phyloP scores from a whole-genome alignment of 768 basidiomycete species.

The Podaxis pistillaris region DNA sequence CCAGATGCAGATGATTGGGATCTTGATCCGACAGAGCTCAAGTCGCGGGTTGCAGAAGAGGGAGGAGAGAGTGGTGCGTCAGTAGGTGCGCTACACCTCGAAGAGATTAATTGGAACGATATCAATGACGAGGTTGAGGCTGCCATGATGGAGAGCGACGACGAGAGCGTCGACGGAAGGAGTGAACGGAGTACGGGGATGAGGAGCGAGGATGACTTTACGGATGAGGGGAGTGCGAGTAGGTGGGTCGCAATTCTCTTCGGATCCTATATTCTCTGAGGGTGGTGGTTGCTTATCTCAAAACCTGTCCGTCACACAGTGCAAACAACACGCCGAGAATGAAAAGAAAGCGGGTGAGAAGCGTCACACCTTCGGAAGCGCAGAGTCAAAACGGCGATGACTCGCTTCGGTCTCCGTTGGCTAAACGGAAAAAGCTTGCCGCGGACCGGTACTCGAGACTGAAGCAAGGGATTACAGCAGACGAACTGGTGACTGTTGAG shows the following conservation, averaged over 20 bases:
- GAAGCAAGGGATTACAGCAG: conserved; percentile 63
- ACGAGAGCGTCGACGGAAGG: conserved; percentile 47
- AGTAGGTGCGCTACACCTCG: conserved; percentile 43
- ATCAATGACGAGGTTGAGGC: conserved; percentile 88
- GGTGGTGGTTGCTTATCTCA: not conserved
- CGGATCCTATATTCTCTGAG: no score
- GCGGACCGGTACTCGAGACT: conserved; percentile 65
- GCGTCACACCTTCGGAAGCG: conserved; percentile 65
- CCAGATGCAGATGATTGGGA: conserved; percentile 72
- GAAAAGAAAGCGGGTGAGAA: conserved; percentile 71
- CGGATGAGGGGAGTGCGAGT: conserved; percentile 45
- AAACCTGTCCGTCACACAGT: conserved; percentile 21
- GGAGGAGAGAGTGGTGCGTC: conserved; percentile 9
- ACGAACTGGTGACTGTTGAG: conserved; percentile 36
- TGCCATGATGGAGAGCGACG: conserved; percentile 79
- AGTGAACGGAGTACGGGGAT: conserved; percentile 38
- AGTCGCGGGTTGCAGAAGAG: conserved; percentile 26
- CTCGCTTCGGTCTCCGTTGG: conserved; percentile 61
- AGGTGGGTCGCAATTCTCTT: not conserved
- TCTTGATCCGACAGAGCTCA: conserved; percentile 30
- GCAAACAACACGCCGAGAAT: conserved; percentile 38
- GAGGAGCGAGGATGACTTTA: conserved; percentile 54
- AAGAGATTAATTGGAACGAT: conserved; percentile 76
- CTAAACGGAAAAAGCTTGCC: conserved; percentile 78
- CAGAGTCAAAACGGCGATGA: conserved; percentile 33